phyloP scores from a whole-genome alignment of 2,329 filamentous ascomycete species.

The Pseudopithomyces chartarum region DNA sequence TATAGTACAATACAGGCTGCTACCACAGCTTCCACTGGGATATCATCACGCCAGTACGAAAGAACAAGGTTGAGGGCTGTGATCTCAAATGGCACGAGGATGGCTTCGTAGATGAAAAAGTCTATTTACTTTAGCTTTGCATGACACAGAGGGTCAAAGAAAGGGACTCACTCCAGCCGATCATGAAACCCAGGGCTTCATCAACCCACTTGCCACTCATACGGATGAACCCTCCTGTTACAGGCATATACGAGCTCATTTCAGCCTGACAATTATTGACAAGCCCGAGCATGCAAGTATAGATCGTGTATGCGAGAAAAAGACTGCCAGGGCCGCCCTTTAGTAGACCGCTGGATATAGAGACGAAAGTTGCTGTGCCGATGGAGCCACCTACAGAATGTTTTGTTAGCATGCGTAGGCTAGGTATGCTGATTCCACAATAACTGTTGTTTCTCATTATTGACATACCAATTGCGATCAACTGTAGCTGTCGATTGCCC shows the following conservation, averaged over 20 bases:
- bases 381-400: slow-evolving; percentile 23
- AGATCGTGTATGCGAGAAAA: slow-evolving; percentile 62
- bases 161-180: slow-evolving; percentile 41
- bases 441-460: too few species aligned
- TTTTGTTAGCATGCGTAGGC: neutral
- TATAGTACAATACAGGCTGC: slow-evolving; percentile 46
- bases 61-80: slow-evolving; percentile 42
- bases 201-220: slow-evolving; percentile 68
- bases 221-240: slow-evolving; percentile 66
- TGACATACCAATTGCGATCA: slow-evolving; percentile 34
- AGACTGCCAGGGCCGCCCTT: slow-evolving; percentile 56
- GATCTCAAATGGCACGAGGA: slow-evolving; percentile 57
- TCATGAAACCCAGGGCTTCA: slow-evolving; percentile 64
- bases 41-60: slow-evolving; percentile 49
- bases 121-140: slow-evolving; percentile 14
- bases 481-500: slow-evolving; percentile 49
- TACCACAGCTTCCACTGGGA: slow-evolving; percentile 44
- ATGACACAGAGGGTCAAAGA: too few species aligned
- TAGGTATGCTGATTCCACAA: too few species aligned
- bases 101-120: slow-evolving; percentile 53
- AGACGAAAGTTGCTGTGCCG: slow-evolving; percentile 57
- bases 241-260: slow-evolving; percentile 65
- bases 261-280: slow-evolving; percentile 68
- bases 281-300: slow-evolving; percentile 58
- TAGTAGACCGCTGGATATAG: slow-evolving; percentile 59